Conservation (phyloP, 2,329 filamentous ascomycete species). For the Xylaria sp. region DNA sequence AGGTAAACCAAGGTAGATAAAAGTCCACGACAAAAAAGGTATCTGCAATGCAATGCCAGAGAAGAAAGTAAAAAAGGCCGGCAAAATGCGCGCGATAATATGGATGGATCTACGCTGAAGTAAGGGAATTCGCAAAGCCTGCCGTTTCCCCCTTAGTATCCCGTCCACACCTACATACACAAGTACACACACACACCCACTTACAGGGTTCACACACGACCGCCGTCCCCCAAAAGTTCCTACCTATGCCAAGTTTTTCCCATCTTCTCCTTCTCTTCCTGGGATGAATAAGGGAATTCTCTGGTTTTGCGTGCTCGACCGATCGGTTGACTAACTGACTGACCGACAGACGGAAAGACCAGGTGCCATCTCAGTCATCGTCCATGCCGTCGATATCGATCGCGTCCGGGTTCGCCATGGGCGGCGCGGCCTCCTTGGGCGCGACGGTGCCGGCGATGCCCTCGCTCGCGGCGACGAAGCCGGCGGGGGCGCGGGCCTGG, state of each 20-base stretch:
- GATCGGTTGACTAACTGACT: too few relatives aligned
- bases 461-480: slow-evolving; percentile 87
- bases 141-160: too few relatives aligned
- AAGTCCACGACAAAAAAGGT: not conserved
- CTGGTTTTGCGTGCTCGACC: slow-evolving; percentile 6
- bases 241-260: too few relatives aligned
- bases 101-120: not conserved
- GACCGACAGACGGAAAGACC: too few relatives aligned
- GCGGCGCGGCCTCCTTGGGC: slow-evolving; percentile 44
- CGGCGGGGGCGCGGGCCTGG: slow-evolving; percentile 83
- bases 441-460: slow-evolving; percentile 67
- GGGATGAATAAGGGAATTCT: too few relatives aligned
- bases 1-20: too few relatives aligned
- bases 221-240: slow-evolving; percentile 4
- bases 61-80: slow-evolving; percentile 3
- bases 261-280: too few relatives aligned
- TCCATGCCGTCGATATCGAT: slow-evolving; percentile 79
- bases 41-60: too few relatives aligned
- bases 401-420: slow-evolving; percentile 76
- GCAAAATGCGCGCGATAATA: not conserved
- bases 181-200: not conserved
- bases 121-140: too few relatives aligned
- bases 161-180: slow-evolving; percentile 1
- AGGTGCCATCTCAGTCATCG: slow-evolving; percentile 46
- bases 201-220: slow-evolving; percentile 2